Base-by-base conservation (phyloP, 306 rosid genomes). In the Sicyos baderoa region DNA sequence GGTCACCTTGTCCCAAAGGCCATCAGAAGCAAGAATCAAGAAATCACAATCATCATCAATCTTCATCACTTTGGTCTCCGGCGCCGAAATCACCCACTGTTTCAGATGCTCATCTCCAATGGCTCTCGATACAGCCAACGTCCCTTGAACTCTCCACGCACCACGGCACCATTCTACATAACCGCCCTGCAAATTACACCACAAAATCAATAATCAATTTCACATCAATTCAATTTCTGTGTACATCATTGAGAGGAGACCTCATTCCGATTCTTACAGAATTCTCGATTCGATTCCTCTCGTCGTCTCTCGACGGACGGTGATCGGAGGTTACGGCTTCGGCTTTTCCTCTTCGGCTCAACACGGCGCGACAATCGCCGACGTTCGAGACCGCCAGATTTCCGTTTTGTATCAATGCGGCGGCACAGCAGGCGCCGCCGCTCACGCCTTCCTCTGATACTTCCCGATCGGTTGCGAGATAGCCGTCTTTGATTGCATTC, bases 361-460 rank as follows among this genome's bases (percentile, higher is more conserved):
- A 61, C 16, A 84, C 86, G 0, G 88, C 88, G n/a, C 86, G 86
- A 35, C 86, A 84, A 32, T 84, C 86, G 35, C 88, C 86, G 1
- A 74, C 82, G 18, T 84, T 81, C 2, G 88, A 84, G 73, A 81
- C 85, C 56, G 73, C 80, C 1, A 84, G 83, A 45, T 65, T 59
- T 16, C 80, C 77, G 14, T 77, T 76, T 15, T 64, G 77, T 4
- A 84, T 77, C 69, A 81, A 70, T 5, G 82, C 84, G 19, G 86
- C 73, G 61, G 72, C 84, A 72, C 84, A 82, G 62, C 86, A 79
- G 5, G 88, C 74, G 9, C 86, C 88, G 35, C 86, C 78, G 22
- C 71, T 14, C 5, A 71, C 54, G 50, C 54, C 72, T 74, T 82
- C 77, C 4, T 74, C 77, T 18, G 73, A 45, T 42, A 79, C 78